phyloP scores from a whole-genome alignment of 192 early-diverging fungal species.

The Coemansia sp. region DNA sequence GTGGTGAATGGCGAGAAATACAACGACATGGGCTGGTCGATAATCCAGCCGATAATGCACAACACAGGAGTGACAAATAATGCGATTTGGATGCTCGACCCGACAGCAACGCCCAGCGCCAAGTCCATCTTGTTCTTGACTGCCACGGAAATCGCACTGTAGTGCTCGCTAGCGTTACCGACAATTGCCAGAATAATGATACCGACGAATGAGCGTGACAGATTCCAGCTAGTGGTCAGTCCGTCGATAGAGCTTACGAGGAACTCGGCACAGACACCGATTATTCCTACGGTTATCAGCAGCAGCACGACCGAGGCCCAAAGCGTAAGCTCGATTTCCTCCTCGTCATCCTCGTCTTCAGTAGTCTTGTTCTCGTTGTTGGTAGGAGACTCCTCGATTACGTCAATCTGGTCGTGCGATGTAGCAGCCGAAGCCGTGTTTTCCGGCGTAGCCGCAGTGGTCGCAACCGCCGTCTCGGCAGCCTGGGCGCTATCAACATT shows the following conservation, averaged over 20 bases:
- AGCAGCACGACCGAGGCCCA: conserved; percentile 57
- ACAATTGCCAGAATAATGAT: conserved; percentile 89
- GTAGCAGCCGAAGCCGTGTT: conserved; percentile 5
- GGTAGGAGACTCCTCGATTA: not conserved
- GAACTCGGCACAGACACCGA: conserved; percentile 82
- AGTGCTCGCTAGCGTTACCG: conserved; percentile 87
- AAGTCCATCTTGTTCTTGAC: conserved; percentile 92
- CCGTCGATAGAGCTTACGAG: conserved; percentile 82
- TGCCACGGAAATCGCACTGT: conserved; percentile 77
- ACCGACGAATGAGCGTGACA: conserved; percentile 85
- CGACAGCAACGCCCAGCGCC: conserved; percentile 83
- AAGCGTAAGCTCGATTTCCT: conserved; percentile 61
- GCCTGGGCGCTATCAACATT: conserved; percentile 9
- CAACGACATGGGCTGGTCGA: conserved; percentile 75
- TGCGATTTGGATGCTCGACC: conserved; percentile 88
- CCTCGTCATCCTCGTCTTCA: conserved; percentile 57
- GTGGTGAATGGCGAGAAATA: conserved; percentile 84
- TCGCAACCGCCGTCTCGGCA: conserved; percentile 9
- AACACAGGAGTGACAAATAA: conserved; percentile 70
- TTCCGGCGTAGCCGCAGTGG: conserved; percentile 8
- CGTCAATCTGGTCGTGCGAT: conserved; percentile 5
- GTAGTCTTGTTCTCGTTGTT: not conserved
- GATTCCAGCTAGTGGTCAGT: conserved; percentile 65
- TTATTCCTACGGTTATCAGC: conserved; percentile 63
- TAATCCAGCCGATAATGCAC: conserved; percentile 83